Percentiles rank a stretch among this genome's conserved stretches.
phyloP scores from a whole-genome alignment of 352 stramenopile genomes.

The Pythium aquatile region DNA sequence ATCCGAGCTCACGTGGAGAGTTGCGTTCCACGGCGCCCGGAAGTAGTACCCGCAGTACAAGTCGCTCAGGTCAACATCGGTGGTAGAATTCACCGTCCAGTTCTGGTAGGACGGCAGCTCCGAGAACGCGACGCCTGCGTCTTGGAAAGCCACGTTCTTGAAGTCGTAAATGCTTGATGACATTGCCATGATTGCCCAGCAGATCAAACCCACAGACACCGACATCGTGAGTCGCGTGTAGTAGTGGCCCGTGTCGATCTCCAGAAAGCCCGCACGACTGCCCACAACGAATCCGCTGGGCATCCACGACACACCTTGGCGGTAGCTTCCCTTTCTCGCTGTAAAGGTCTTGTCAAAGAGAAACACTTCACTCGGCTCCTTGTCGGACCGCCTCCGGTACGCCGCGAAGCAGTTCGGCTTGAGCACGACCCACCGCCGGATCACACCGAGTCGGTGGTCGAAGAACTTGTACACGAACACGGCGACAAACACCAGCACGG shows the following conservation, averaged over 20 bases:
- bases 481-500: conserved; percentile 58
- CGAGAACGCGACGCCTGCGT: conserved; percentile 23
- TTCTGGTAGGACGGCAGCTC: conserved; percentile 37
- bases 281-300: conserved; percentile 78
- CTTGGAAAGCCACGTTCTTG: conserved; percentile 36
- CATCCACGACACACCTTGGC: conserved; percentile 87
- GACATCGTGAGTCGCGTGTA: conserved; percentile 80
- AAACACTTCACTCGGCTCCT: conserved; percentile 83
- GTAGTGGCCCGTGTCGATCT: conserved; percentile 86
- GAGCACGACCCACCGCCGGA: conserved; percentile 84
- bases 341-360: conserved; percentile 86
- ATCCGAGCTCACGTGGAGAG: conserved; percentile 45
- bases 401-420: conserved; percentile 86
- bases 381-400: conserved; percentile 70
- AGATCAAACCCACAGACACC: conserved; percentile 55
- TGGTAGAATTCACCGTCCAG: conserved; percentile 30
- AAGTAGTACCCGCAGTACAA: conserved; percentile 80
- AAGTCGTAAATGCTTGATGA: conserved; percentile 65
- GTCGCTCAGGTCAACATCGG: conserved; percentile 10
- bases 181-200: conserved; percentile 64
- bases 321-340: conserved; percentile 72
- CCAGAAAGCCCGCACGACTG: conserved; percentile 78
- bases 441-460: conserved; percentile 78
- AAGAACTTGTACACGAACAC: conserved; percentile 90
- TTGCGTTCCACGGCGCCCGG: conserved; percentile 43